Evolutionary conservation across 345 rosid genomes (phyloP).

Genomic region (Odontarrhena argentea): DNA sequence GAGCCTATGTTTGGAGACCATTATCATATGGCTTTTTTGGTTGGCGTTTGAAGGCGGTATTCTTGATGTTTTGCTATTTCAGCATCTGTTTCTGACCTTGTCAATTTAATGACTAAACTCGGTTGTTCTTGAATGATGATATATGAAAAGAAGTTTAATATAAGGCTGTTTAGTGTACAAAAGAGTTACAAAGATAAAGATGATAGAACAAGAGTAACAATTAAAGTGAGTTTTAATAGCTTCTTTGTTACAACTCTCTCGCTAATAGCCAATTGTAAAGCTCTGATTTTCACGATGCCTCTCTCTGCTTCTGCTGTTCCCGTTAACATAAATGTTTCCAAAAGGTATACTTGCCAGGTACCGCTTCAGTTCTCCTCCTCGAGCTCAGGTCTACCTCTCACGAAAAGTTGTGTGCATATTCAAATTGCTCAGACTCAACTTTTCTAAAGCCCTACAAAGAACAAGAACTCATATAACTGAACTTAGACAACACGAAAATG

Average conservation of each 20-base stretch:
- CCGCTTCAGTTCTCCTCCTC: background rate
- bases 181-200: no score
- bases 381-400: constrained; percentile 16
- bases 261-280: background rate
- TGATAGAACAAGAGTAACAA: no score
- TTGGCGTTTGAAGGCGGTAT: constrained; percentile 9
- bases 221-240: background rate
- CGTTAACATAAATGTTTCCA: background rate
- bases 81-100: constrained; percentile 17
- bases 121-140: constrained; percentile 22
- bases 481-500: no score
- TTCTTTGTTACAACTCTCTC: background rate
- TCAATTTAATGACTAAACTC: background rate
- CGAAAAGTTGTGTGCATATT: background rate
- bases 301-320: background rate
- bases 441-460: background rate
- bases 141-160: constrained; percentile 12
- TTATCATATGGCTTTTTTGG: constrained; percentile 10
- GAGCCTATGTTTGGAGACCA: constrained; percentile 29
- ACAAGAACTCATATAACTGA: no score
- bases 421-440: background rate
- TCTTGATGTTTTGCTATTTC: constrained; percentile 1
- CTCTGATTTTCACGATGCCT: background rate
- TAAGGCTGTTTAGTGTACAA: background rate
- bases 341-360: background rate